phyloP scores from a whole-genome alignment of 768 basidiomycete genomes.

The Rhizopogon vulgaris region DNA sequence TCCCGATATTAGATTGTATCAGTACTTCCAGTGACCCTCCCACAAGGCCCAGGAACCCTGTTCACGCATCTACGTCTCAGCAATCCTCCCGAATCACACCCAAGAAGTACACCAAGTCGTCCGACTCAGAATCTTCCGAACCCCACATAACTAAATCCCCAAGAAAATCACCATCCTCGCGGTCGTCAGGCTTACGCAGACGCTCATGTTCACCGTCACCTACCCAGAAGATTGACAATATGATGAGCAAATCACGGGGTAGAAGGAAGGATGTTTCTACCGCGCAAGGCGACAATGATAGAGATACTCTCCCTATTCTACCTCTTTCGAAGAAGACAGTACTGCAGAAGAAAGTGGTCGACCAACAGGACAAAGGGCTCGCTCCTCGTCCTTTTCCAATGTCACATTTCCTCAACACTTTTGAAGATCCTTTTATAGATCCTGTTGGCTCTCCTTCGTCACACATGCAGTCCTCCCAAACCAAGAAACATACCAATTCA shows the following conservation, averaged over 20 bases:
- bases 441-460: neutral
- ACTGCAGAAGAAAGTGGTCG: neutral
- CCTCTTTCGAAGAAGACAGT: neutral
- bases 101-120: neutral
- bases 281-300: slow-evolving; percentile 1
- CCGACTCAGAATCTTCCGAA: slow-evolving; percentile 19
- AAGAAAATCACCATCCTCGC: neutral
- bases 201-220: neutral
- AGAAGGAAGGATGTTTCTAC: slow-evolving; percentile 4
- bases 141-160: slow-evolving; percentile 18
- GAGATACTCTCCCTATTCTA: neutral
- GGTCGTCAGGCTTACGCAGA: slow-evolving; percentile 7
- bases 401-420: slow-evolving; percentile 1
- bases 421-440: slow-evolving; percentile 2
- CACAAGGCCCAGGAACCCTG: neutral
- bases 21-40: neutral
- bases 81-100: neutral
- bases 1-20: neutral
- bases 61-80: neutral
- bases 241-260: slow-evolving; percentile 27
- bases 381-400: slow-evolving; percentile 22
- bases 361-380: neutral
- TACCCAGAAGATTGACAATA: slow-evolving; percentile 1
- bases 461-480: slow-evolving; percentile 1
- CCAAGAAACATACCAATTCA: slow-evolving; percentile 1